Base-by-base conservation (phyloP, 2,329 filamentous ascomycete species). In the Penicillium sp. region DNA sequence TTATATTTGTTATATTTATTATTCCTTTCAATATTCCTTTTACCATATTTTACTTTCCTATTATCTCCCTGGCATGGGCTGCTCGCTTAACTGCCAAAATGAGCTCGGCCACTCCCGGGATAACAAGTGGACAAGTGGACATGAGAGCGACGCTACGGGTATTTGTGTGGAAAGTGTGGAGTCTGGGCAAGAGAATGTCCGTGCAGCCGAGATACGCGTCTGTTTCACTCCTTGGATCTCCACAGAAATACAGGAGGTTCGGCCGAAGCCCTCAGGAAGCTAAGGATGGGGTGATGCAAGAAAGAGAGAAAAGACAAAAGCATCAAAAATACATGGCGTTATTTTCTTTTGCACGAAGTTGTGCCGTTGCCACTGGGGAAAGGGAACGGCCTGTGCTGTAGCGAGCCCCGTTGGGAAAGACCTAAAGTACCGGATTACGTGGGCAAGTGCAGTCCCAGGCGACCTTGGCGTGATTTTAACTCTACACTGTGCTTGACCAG, bases 121-220 rank as follows among this genome's bases (percentile, higher is more conserved):
- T 62, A 60, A 53, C 53, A 50, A 21, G 43, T 49, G 45, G 43
- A 19, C 37, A 27, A 29, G 10, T 29, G 27, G 27, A 7, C 27
- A 29, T 29, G 27, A 1, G n/a, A 49, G 52, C 50, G 54, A 37
- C 43, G 50, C 48, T 44, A 54, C 35, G 54, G 46, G 35, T 53
- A 47, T 23, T 42, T 19, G 19, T 21, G 39, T 21, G 39, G 19
- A 42, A 19, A 33, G 23, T 47, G 54, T 58, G 53, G 55, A 52
- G 50, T 50, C 21, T 8, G 11, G n/a, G 19, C 47, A 8, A 19
- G 52, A 55, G 56, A 52, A 49, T 62, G 70, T 71, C 70, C 67
- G 70, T 73, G 71, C 71, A 71, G 69, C 66, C 62, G 66, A 68
- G 60, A 69, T 71, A 72, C 68, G 69, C 69, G 68, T 71, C 63